Conservation (phyloP, 1,284 basidiomycete species). For the Malassezia caprae region DNA sequence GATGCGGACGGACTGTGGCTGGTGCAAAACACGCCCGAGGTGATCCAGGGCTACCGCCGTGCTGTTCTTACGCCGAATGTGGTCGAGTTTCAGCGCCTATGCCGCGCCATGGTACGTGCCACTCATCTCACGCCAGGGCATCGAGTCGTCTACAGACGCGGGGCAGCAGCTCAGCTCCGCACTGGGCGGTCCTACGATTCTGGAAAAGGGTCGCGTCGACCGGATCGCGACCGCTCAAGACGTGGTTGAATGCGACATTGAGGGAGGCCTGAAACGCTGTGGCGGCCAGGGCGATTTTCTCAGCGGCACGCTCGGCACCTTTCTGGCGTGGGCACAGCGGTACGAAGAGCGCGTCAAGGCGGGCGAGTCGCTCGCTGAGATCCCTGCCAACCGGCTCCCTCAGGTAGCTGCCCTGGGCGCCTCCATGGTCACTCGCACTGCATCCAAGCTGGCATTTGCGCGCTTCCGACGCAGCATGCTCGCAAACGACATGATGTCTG, state of each 20-base stretch:
- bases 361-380: constrained; percentile 24
- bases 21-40: constrained; percentile 62
- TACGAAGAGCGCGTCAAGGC: constrained; percentile 62
- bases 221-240: constrained; percentile 32
- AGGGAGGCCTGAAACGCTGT: constrained; percentile 79
- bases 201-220: constrained; percentile 68
- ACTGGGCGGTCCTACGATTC: constrained; percentile 75
- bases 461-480: constrained; percentile 71
- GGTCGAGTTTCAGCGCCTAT: constrained; percentile 79
- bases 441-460: constrained; percentile 65
- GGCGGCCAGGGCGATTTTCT: constrained; percentile 93
- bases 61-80: constrained; percentile 87
- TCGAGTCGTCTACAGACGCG: constrained; percentile 51
- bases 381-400: constrained; percentile 53
- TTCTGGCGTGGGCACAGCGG: constrained; percentile 87
- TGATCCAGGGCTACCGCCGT: constrained; percentile 68
- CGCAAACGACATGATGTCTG: constrained; percentile 66
- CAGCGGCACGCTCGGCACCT: constrained; percentile 72
- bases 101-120: constrained; percentile 56
- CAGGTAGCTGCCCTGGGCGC: constrained; percentile 78
- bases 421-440: constrained; percentile 73
- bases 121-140: constrained; percentile 48
- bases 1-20: constrained; percentile 83
- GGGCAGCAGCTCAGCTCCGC: constrained; percentile 55
- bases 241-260: constrained; percentile 53